These are phyloP conservation scores for Sclerotinia glacialis DNA, from an alignment of 2,329 filamentous ascomycete genomes.

Conservation along the genomic window DNA sequence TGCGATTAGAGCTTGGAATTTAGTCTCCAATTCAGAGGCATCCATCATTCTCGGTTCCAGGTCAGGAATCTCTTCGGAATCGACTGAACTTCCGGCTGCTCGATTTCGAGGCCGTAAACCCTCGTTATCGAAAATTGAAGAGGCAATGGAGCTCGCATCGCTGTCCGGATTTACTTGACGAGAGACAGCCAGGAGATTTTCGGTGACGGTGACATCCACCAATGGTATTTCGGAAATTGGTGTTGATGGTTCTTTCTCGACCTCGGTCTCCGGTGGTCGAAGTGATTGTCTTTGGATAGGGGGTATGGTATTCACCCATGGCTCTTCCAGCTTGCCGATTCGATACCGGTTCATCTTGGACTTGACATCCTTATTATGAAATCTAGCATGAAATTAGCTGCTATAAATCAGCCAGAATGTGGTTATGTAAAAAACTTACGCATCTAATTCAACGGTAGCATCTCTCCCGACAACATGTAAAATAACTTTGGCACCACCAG, in stretches of 20 bases:
- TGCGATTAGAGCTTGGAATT: slow-evolving; percentile 9
- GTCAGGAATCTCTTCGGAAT: slow-evolving; percentile 38
- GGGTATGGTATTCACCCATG: slow-evolving; percentile 83
- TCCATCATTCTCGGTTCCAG: not conserved
- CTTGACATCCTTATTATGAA: slow-evolving; percentile 78
- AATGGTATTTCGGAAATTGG: slow-evolving; percentile 7
- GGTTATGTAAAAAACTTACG: slow-evolving; percentile 57
- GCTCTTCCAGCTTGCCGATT: slow-evolving; percentile 76
- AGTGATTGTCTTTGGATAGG: slow-evolving; percentile 64
- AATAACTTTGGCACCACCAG: slow-evolving; percentile 87
- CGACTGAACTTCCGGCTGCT: slow-evolving; percentile 38
- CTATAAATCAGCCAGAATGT: not conserved
- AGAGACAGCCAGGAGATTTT: slow-evolving; percentile 57
- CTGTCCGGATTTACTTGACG: slow-evolving; percentile 5
- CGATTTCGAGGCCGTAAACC: not conserved
- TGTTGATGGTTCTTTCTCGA: slow-evolving; percentile 7
- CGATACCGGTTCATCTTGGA: slow-evolving; percentile 75
- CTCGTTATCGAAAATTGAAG: slow-evolving; percentile 5
- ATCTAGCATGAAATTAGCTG: slow-evolving; percentile 47
- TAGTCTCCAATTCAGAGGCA: not conserved
- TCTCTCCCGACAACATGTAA: slow-evolving; percentile 90
- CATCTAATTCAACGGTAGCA: slow-evolving; percentile 90
- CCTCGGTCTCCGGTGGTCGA: not conserved
- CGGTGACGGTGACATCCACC: slow-evolving; percentile 53
- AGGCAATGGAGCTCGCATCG: slow-evolving; percentile 7